Base-by-base conservation (phyloP, 73 alveolate species). In the Paramecium sonneborni region DNA sequence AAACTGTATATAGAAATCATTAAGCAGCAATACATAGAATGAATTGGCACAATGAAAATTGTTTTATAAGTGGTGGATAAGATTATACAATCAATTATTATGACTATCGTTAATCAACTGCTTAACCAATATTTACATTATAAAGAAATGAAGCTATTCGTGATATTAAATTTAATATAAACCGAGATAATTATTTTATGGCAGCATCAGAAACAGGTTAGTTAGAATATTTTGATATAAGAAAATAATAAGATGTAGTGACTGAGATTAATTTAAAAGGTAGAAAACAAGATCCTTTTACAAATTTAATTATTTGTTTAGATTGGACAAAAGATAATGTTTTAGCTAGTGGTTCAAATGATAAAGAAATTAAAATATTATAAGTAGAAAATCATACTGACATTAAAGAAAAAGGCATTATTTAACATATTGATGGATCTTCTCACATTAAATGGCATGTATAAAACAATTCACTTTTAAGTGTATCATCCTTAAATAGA, bases 331-430 rank as follows among this genome's bases (percentile, higher is more conserved):
- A 79, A 12, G 39, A 26, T 26, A 79, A 79, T 79, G 46, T 79
- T 1, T 79, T 79, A 10, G 90, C 90, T 43, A 79, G 76, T 43
- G 90, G 90, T n/a, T 79, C 90, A 43, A 79, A 39, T 79, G 90
- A 79, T 20, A 79, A 79, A 62, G 90, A 79, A 79, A 44, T 79
- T 8, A 79, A 79, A 43, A 39, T 79, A 1, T 79, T 57, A 62
- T 21, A 26, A 30, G 57, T 38, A 3, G 69, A 43, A 10, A 44
- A 62, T 62, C 84, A 79, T 18, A 79, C 69, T 20, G 76, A 79
- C 15, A 79, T 79, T 24, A 41, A 23, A 23, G 69, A 46, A 41
- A 79, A 79, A 46, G 69, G 39, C 6, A 79, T 26, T 6, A 79
- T 79, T 30, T 43, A 79, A 23, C 90, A 79, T 79, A 39, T 79